Percentiles rank a stretch among this genome's conserved stretches.
Conservation (phyloP, 805 yeast species). For the Saturnispora sekii region DNA sequence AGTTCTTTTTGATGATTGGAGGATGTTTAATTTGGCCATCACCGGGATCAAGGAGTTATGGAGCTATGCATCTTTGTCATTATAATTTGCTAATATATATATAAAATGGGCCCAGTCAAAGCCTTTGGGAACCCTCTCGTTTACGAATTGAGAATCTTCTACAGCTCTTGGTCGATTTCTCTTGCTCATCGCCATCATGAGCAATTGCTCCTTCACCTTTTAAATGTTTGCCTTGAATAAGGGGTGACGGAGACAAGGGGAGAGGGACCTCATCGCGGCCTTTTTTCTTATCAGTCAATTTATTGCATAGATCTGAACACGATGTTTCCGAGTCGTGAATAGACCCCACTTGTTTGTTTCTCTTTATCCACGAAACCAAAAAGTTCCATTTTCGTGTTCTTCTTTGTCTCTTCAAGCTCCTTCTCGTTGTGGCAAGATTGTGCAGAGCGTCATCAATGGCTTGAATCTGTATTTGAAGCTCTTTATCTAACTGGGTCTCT, state of each 20-base stretch:
- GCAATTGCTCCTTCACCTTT: too few species aligned
- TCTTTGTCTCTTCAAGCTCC: not conserved
- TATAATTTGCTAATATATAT: not conserved
- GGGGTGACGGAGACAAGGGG: too few species aligned
- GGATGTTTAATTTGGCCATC: slow-evolving; percentile 18
- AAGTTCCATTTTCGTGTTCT: not conserved
- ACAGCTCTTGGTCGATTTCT: not conserved
- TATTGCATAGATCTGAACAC: too few species aligned
- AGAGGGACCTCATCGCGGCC: too few species aligned
- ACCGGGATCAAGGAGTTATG: slow-evolving; percentile 18
- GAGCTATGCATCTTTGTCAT: slow-evolving; percentile 2
- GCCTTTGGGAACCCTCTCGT: too few species aligned
- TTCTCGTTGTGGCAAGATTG: not conserved
- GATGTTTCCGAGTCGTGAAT: too few species aligned
- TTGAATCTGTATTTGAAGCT: not conserved
- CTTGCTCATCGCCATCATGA: too few species aligned
- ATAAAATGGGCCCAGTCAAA: not conserved
- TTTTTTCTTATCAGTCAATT: too few species aligned
- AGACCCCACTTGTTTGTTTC: too few species aligned
- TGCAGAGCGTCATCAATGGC: not conserved
- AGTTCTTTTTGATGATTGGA: slow-evolving; percentile 19
- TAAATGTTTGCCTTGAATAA: too few species aligned
- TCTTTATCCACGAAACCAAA: not conserved
- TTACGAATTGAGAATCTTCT: not conserved
- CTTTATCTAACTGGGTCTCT: not conserved